These are phyloP conservation scores for Gremmenia infestans DNA, from an alignment of 2,329 filamentous ascomycete genomes.

Conservation along the genomic window DNA sequence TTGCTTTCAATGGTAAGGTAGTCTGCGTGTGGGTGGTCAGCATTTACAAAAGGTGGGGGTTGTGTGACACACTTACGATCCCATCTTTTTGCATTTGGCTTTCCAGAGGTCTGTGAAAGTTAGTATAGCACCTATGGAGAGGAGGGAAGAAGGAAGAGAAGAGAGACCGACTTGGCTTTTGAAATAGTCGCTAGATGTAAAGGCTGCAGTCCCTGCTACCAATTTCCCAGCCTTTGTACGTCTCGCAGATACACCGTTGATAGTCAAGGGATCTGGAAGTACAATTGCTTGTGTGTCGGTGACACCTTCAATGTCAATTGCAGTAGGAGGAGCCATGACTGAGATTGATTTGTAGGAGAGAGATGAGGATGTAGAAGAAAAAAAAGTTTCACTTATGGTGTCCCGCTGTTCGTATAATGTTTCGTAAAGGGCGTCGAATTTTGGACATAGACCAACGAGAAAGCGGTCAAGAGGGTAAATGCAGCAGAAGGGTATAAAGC, in stretches of 20 bases:
- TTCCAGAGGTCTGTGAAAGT: conserved; percentile 44
- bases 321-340: conserved; percentile 39
- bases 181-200: conserved; percentile 76
- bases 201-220: conserved; percentile 70
- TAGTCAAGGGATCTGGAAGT: conserved; percentile 43
- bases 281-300: conserved; percentile 38
- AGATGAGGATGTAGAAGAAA: conserved; percentile 1
- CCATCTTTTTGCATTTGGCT: conserved; percentile 77
- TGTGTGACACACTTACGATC: conserved; percentile 58
- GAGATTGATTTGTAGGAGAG: neutral
- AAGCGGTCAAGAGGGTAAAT: neutral
- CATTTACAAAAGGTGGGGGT: conserved; percentile 8
- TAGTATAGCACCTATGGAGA: conserved; percentile 11
- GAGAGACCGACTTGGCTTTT: conserved; percentile 58
- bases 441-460: neutral
- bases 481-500: too few relatives aligned
- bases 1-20: conserved; percentile 60
- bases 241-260: conserved; percentile 62
- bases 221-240: conserved; percentile 68
- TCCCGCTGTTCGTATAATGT: too few relatives aligned
- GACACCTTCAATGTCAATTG: conserved; percentile 33
- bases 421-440: neutral
- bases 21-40: conserved; percentile 27
- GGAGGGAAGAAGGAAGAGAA: neutral
- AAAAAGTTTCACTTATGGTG: neutral